Percentiles rank a stretch among this genome's conserved stretches.
Conservation (phyloP, 140 eudicot species). For the Flaveria floridana region DNA sequence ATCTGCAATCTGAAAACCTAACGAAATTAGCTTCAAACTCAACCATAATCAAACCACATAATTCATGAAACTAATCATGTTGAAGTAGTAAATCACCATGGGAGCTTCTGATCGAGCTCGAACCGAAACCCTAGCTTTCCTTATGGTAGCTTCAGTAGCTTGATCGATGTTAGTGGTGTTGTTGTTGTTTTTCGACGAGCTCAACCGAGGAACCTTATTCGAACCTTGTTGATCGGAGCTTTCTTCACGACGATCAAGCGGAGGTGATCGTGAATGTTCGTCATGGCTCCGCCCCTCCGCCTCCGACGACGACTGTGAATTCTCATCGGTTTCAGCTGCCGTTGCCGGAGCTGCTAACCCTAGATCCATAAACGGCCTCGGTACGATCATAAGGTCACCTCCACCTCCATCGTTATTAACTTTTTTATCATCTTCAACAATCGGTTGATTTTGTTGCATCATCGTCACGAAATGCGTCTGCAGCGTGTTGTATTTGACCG, state of each 20-base stretch:
- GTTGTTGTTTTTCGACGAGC: slow-evolving; percentile 24
- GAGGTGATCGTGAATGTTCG: slow-evolving; percentile 39
- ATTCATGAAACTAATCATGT: neutral
- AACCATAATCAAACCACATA: neutral
- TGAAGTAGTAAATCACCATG: slow-evolving; percentile 44
- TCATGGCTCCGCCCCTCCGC: slow-evolving; percentile 41
- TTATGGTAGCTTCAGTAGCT: slow-evolving; percentile 81
- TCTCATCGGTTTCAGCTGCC: slow-evolving; percentile 38
- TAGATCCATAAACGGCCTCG: slow-evolving; percentile 66
- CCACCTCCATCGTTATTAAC: slow-evolving; percentile 35
- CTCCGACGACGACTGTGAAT: slow-evolving; percentile 52
- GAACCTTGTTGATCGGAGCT: slow-evolving; percentile 40
- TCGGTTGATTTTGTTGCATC: slow-evolving; percentile 50
- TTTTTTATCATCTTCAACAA: slow-evolving; percentile 29
- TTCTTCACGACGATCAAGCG: slow-evolving; percentile 32
- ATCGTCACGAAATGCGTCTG: slow-evolving; percentile 54
- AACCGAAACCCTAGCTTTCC: slow-evolving; percentile 87
- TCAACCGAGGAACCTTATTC: slow-evolving; percentile 39
- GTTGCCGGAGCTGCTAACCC: slow-evolving; percentile 44
- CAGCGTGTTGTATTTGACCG: slow-evolving; percentile 51
- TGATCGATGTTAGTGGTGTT: slow-evolving; percentile 51
- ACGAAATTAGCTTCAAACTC: neutral
- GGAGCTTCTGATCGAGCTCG: slow-evolving; percentile 88
- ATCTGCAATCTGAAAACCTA: slow-evolving; percentile 60
- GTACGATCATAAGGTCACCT: slow-evolving; percentile 33